These are phyloP conservation scores for Wickerhamomyces alni DNA, from an alignment of 805 yeast species.

Conservation along the genomic window DNA sequence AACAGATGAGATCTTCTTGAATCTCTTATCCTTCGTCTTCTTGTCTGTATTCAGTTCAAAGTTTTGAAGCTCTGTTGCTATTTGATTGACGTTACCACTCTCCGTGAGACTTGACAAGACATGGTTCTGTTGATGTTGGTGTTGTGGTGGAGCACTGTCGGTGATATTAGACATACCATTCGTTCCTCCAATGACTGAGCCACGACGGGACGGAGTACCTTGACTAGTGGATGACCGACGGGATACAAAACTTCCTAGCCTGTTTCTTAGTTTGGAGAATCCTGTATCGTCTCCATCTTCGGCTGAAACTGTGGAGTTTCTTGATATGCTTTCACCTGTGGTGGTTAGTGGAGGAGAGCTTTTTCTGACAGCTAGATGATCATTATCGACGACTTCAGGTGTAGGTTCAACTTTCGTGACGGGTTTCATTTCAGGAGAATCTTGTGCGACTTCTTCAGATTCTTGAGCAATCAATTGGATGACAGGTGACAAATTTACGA, in stretches of 20 bases:
- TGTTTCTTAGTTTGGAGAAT: slow-evolving; percentile 17
- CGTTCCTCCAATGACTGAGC: slow-evolving; percentile 2
- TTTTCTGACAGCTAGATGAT: no score
- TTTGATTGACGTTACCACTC: background rate
- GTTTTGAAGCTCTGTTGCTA: slow-evolving; percentile 3
- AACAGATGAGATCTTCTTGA: slow-evolving; percentile 51
- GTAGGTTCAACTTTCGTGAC: slow-evolving; percentile 1
- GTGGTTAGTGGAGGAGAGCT: background rate
- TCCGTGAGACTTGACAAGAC: background rate
- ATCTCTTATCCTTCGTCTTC: slow-evolving; percentile 23
- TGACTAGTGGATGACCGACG: slow-evolving; percentile 16
- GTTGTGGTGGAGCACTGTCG: no score
- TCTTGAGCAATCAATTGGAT: slow-evolving; percentile 17
- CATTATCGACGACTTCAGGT: background rate
- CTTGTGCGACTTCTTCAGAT: background rate
- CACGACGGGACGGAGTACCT: slow-evolving; percentile 13
- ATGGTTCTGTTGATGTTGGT: no score
- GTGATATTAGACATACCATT: no score
- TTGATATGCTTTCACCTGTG: slow-evolving; percentile 13
- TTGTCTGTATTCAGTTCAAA: slow-evolving; percentile 4
- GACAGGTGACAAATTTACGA: slow-evolving; percentile 26
- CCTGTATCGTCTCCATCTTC: slow-evolving; percentile 15
- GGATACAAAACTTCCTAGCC: slow-evolving; percentile 19
- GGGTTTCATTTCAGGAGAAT: background rate
- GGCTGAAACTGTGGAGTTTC: slow-evolving; percentile 9